Evolutionary conservation across 2,329 filamentous ascomycete genomes (phyloP).

Genomic region (Hypoxylon sp.): DNA sequence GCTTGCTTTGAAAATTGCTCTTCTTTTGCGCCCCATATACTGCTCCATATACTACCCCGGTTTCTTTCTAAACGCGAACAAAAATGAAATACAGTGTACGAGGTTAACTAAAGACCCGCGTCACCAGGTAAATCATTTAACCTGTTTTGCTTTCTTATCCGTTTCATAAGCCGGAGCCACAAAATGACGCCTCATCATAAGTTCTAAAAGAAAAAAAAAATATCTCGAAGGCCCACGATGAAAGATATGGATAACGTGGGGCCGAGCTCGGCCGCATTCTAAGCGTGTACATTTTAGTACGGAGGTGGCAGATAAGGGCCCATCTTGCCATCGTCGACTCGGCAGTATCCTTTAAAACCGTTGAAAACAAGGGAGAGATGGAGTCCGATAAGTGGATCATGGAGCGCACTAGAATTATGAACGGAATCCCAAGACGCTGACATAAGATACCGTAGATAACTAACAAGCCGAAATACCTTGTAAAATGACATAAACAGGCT

Average conservation of each 20-base stretch:
- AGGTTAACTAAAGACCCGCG: slow-evolving; percentile 15
- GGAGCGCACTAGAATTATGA: slow-evolving; percentile 50
- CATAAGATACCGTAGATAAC: slow-evolving; percentile 29
- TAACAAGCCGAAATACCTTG: slow-evolving; percentile 9
- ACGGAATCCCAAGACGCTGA: slow-evolving; percentile 41
- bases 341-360: slow-evolving; percentile 37
- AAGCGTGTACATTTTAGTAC: slow-evolving; percentile 41
- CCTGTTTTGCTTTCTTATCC: slow-evolving; percentile 27
- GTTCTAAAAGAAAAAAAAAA: slow-evolving; percentile 36
- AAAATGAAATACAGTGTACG: slow-evolving; percentile 11
- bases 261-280: slow-evolving; percentile 46
- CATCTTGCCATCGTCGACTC: slow-evolving; percentile 42
- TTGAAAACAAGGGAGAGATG: slow-evolving; percentile 39
- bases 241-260: slow-evolving; percentile 51
- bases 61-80: slow-evolving; percentile 17
- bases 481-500: slow-evolving; percentile 12
- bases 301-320: slow-evolving; percentile 50
- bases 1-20: slow-evolving; percentile 21
- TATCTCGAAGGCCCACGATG: slow-evolving; percentile 46
- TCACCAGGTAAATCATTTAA: slow-evolving; percentile 25
- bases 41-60: slow-evolving; percentile 28
- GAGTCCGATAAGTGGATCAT: slow-evolving; percentile 45
- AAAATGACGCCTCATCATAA: slow-evolving; percentile 44
- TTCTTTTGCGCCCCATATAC: slow-evolving; percentile 5
- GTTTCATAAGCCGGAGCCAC: slow-evolving; percentile 29